These are phyloP conservation scores for Penicillium sp. DNA, from an alignment of 2,329 filamentous ascomycete genomes.

Conservation along the genomic window DNA sequence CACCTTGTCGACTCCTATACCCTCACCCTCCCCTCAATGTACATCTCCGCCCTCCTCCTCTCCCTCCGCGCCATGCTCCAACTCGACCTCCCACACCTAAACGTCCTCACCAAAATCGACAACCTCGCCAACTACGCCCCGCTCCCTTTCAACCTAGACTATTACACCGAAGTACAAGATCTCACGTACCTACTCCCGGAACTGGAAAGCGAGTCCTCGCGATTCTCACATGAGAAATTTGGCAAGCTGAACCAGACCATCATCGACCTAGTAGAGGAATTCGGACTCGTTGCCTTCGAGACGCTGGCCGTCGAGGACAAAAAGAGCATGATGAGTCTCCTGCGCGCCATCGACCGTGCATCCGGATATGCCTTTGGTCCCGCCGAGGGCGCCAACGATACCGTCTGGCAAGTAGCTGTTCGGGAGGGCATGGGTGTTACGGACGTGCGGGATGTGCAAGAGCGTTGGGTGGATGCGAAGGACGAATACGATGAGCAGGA, in stretches of 20 bases:
- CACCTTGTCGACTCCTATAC: constrained; percentile 94
- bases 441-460: constrained; percentile 87
- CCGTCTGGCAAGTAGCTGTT: constrained; percentile 96
- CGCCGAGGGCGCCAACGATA: constrained; percentile 89
- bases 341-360: constrained; percentile 86
- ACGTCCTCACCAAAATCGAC: constrained; percentile 97
- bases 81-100: constrained; percentile 94
- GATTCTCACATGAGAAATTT: constrained; percentile 71
- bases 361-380: constrained; percentile 90
- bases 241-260: constrained; percentile 82
- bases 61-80: constrained; percentile 96
- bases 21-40: constrained; percentile 87
- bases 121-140: constrained; percentile 82
- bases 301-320: constrained; percentile 96
- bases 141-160: constrained; percentile 92
- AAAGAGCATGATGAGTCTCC: constrained; percentile 88
- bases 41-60: constrained; percentile 89
- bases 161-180: constrained; percentile 96
- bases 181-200: constrained; percentile 78
- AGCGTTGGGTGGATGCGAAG: constrained; percentile 90
- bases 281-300: constrained; percentile 86
- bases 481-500: constrained; percentile 84
- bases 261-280: constrained; percentile 81
- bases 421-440: constrained; percentile 67
- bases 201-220: constrained; percentile 75